Evolutionary conservation across 2,329 filamentous ascomycete genomes (phyloP), one percentile per base, ranked within the genome.

Genomic region (Nectriaceae sp.): DNA sequence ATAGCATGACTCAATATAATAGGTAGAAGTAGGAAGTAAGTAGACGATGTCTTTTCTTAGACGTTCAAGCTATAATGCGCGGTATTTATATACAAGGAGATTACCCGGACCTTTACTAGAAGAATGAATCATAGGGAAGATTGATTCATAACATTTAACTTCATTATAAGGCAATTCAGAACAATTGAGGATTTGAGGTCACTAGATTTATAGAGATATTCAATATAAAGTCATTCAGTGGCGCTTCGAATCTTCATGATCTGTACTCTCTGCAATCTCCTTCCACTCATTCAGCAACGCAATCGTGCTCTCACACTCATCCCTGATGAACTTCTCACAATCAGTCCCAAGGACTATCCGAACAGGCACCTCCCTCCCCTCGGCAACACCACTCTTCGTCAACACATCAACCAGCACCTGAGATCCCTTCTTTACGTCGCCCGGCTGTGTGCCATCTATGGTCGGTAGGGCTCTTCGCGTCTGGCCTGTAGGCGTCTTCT

Each of bases 331-430:
- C 4, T 61, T 52, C n/a, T 77, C 57, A 5, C 67, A 66, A 61
- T 85, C 82, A 6, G 65, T 71, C 0, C 83, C 84, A 35, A 87
- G 63, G n/a, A 75, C 66, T 41, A 87, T 56, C 21, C 82, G 67
- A 13, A 76, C 55, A 0, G 82, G 83, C 2, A 85, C 66, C 18
- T 75, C 70, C 53, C 64, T 76, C 0, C 77, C 80, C 50, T 60
- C 45, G 0, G 70, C 78, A 20, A 68, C 67, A 0, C 80, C 81
- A 2, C 67, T 72, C 37, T 68, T 68, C 6, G 77, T 82, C 54
- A 86, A 54, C 13, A 82, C 68, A 53, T 86, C 82, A 4, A 84
- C 71, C 21, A 83, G 68, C 1, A 79, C 71, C 47, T 66, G 70
- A 6, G 69, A 67, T 0, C 76, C 82, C 68, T 83, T 83, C 16